Evolutionary conservation across 129 eudicot genomes (phyloP), one percentile per base, ranked within the genome.

Genomic region (Saposhnikovia divaricata): DNA sequence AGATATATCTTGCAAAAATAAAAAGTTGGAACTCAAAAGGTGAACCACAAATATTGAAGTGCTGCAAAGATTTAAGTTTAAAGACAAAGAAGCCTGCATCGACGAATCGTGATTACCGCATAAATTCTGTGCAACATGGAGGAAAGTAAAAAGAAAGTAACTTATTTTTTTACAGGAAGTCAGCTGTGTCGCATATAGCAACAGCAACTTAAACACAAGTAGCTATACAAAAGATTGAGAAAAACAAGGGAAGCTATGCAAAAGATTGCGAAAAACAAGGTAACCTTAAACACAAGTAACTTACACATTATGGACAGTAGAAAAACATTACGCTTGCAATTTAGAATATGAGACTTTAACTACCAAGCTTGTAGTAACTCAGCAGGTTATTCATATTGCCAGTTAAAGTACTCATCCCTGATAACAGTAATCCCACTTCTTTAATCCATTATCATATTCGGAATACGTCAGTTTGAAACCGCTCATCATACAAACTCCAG

Each of bases 401-500:
- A n/a, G 15, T 9, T n/a, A 4, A 61, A n/a, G 42, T 65, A 65
- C 40, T 28, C 39, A 12, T 27, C 12, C 72, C 39, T 23, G 39
- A 25, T 40, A 1, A 72, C 0, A 3, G 25, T 43, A 15, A 39
- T 77, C 38, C 53, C 76, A 63, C 27, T 80, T 40, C 55, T 43
- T 37, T 42, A 76, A 76, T 78, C 45, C 77, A 37, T 59, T 27
- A 31, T 27, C 21, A 34, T 79, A 96, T 90, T 63, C 99, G 92
- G 77, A 96, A 96, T 31, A 89, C 89, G 75, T 96, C 99, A 15
- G 95, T 96, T 47, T 92, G 96, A 74, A 96, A 96, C 3, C 98
- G 91, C 18, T 96, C 99, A 82, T 92, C 98, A 45, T 96, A 96
- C 88, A 96, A 81, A 37, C 81, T 75, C 99, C 99, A 96, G 82